A percentile compares a stretch with the other conserved stretches of the same genome.
These are phyloP conservation scores for Emergomyces orientalis DNA, from an alignment of 2,329 filamentous ascomycete species.

Conservation along the genomic window DNA sequence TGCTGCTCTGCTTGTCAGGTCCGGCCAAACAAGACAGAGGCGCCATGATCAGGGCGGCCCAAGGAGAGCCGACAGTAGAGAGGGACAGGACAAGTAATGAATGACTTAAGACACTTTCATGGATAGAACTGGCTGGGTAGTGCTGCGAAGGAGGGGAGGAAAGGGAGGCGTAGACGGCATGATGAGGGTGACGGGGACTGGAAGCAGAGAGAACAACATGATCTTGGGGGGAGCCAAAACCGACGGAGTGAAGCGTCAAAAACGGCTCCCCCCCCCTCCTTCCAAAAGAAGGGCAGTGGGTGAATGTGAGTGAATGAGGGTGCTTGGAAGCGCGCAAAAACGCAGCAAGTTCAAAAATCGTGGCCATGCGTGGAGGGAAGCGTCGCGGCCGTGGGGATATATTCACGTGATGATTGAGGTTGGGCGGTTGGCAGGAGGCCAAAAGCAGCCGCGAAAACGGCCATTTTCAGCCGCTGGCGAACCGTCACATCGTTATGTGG, in stretches of 20 bases:
- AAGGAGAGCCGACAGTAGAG: not conserved
- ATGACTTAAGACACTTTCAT: not conserved
- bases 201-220: constrained; percentile 8
- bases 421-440: constrained; percentile 15
- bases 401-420: constrained; percentile 14
- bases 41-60: constrained; percentile 12
- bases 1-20: constrained; percentile 8
- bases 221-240: constrained; percentile 7
- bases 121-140: not conserved
- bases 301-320: not conserved
- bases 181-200: not conserved
- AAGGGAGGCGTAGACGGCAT: not conserved
- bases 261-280: constrained; percentile 3
- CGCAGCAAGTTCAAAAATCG: not conserved
- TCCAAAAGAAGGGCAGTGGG: not conserved
- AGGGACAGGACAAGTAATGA: not conserved
- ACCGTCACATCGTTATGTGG: constrained; percentile 18
- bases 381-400: constrained; percentile 11
- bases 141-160: not conserved
- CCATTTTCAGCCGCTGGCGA: constrained; percentile 16
- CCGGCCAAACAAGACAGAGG: constrained; percentile 9
- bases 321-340: constrained; percentile 4
- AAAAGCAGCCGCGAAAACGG: constrained; percentile 17
- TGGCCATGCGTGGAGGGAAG: constrained; percentile 7
- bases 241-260: constrained; percentile 5